These are phyloP conservation scores for Fraxinus dipetala DNA, from an alignment of 305 asterid genomes.

Conservation along the genomic window DNA sequence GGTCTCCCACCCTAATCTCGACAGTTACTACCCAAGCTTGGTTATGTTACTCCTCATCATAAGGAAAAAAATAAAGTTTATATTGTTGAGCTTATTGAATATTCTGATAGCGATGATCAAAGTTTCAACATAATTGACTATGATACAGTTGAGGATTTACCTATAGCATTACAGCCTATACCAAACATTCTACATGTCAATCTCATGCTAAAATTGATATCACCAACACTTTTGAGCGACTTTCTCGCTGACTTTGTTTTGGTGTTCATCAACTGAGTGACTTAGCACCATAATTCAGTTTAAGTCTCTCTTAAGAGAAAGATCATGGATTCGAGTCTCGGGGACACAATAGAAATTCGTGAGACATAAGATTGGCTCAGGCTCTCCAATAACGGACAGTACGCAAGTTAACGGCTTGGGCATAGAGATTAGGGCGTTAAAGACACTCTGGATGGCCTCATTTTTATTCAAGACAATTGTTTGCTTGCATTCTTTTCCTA, in stretches of 20 bases:
- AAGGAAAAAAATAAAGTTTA: too few species aligned
- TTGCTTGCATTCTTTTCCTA: not conserved
- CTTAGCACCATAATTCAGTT: too few species aligned
- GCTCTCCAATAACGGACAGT: too few species aligned
- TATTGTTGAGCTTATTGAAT: not conserved
- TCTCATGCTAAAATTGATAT: not conserved
- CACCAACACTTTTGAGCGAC: not conserved
- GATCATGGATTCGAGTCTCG: too few species aligned
- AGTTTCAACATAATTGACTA: not conserved
- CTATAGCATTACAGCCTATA: not conserved
- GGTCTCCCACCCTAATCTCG: not conserved
- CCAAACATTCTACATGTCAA: not conserved
- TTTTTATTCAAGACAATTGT: not conserved
- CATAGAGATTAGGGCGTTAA: too few species aligned
- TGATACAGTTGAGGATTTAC: not conserved
- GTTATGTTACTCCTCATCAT: not conserved
- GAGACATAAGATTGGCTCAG: too few species aligned
- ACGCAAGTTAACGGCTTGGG: too few species aligned
- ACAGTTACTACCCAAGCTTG: not conserved
- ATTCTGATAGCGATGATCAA: not conserved
- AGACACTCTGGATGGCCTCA: not conserved
- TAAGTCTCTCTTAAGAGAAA: too few species aligned
- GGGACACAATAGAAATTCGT: too few species aligned
- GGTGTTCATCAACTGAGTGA: not conserved
- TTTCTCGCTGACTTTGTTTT: not conserved